Conservation (phyloP, 2,329 filamentous ascomycete genomes). For the Talaromyces funiculosus region DNA sequence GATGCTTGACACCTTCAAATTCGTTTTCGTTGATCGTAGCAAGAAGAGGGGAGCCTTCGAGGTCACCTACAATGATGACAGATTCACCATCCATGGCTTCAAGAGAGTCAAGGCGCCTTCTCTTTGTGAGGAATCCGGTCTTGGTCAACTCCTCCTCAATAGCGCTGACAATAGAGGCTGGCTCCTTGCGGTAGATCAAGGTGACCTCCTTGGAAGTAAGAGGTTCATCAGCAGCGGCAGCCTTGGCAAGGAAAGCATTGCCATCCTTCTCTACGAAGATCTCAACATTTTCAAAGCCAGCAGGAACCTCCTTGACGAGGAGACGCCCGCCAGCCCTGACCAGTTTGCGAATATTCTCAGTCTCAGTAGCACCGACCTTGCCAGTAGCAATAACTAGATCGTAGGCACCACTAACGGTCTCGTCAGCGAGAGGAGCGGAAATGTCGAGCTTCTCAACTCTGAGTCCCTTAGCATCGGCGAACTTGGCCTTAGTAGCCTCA, state of each 20-base stretch:
- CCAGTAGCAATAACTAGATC: constrained; percentile 4
- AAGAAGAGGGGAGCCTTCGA: constrained; percentile 2
- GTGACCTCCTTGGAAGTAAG: neutral
- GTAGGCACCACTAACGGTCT: neutral
- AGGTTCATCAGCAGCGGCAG: neutral
- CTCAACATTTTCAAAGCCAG: constrained; percentile 1
- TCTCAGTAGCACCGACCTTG: neutral
- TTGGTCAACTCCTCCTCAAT: neutral
- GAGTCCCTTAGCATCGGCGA: neutral
- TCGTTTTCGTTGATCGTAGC: neutral
- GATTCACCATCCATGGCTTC: neutral
- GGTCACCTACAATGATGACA: neutral
- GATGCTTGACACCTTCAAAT: neutral
- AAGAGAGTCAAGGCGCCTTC: neutral
- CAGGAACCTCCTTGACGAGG: neutral
- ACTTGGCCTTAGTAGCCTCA: neutral
- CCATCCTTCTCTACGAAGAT: neutral
- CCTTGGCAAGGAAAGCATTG: neutral
- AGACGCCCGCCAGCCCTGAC: neutral
- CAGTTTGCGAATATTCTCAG: neutral
- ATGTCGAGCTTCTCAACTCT: neutral
- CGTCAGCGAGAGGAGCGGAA: neutral
- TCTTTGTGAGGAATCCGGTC: neutral
- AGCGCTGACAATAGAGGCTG: neutral
- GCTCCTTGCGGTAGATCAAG: neutral